phyloP scores from a whole-genome alignment of 345 rosid genomes.

The Pugionium cornutum region DNA sequence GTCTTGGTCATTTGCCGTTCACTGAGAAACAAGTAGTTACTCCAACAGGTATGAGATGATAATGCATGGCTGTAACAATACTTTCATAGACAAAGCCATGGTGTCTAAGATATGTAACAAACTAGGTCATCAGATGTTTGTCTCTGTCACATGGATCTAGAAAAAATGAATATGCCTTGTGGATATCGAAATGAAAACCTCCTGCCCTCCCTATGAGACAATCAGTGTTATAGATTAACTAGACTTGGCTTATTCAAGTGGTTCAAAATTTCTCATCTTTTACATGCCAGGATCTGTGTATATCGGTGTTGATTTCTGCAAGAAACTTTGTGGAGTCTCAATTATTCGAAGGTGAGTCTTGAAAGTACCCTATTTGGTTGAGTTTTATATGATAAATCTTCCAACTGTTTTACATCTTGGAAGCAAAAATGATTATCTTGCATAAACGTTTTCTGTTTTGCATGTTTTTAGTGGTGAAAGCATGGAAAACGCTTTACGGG shows the following conservation, averaged over 20 bases:
- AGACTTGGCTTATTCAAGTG: too few relatives aligned
- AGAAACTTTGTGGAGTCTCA: constrained; percentile 97
- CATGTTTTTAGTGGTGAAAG: constrained; percentile 78
- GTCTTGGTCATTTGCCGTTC: constrained; percentile 94
- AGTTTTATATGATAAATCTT: background rate
- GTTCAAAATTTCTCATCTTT: background rate
- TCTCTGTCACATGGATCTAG: background rate
- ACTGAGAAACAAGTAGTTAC: constrained; percentile 94
- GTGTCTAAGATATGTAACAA: background rate
- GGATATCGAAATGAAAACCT: too few relatives aligned
- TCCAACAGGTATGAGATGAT: constrained; percentile 70
- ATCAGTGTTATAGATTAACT: too few relatives aligned
- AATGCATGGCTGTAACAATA: constrained; percentile 17
- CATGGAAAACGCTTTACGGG: constrained; percentile 98
- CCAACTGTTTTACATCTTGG: constrained; percentile 7
- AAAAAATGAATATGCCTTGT: background rate
- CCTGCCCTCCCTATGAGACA: too few relatives aligned
- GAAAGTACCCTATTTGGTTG: constrained; percentile 35
- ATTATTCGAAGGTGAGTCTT: constrained; percentile 89
- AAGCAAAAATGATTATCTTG: constrained; percentile 11
- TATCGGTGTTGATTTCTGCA: constrained; percentile 97
- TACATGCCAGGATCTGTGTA: constrained; percentile 69
- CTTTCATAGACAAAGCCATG: background rate
- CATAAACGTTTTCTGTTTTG: constrained; percentile 31
- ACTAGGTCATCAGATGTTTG: too few relatives aligned